Evolutionary conservation across 225 moss, liverwort and hornwort genomes (phyloP).

Genomic region (Antitrichia curtipendula): DNA sequence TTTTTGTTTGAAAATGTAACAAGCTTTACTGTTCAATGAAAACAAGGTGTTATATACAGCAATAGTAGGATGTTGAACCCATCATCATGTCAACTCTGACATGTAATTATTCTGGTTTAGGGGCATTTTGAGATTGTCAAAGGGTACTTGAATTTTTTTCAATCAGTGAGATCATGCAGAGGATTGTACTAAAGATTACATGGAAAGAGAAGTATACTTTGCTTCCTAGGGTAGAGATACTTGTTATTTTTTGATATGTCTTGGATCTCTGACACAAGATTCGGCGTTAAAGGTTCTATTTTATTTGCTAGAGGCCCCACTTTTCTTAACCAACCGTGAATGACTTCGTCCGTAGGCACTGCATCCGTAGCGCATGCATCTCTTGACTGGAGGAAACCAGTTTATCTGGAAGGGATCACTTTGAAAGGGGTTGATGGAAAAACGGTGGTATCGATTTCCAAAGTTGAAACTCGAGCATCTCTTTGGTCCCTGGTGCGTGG

Average conservation of each 20-base stretch:
- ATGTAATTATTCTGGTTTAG: not conserved
- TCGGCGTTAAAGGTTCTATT: not conserved
- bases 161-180: not conserved
- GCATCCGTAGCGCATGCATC: slow-evolving; percentile 42
- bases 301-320: not conserved
- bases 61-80: not conserved
- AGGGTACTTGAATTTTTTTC: not conserved
- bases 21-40: not conserved
- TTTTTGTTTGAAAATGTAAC: not conserved
- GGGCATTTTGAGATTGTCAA: not conserved
- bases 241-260: not conserved
- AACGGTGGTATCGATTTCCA: slow-evolving; percentile 47
- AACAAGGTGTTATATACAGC: not conserved
- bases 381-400: slow-evolving; percentile 78
- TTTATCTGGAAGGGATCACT: slow-evolving; percentile 52
- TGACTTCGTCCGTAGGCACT: slow-evolving; percentile 36
- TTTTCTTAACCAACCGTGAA: not conserved
- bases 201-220: not conserved
- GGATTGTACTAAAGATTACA: not conserved
- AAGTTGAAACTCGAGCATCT: slow-evolving; percentile 64
- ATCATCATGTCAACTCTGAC: not conserved
- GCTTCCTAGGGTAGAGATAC: not conserved
- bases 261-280: not conserved
- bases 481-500: slow-evolving; percentile 15
- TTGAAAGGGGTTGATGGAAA: slow-evolving; percentile 64